phyloP scores from a whole-genome alignment of 2,329 filamentous ascomycete genomes.

The Colletotrichum orchidophilum region DNA sequence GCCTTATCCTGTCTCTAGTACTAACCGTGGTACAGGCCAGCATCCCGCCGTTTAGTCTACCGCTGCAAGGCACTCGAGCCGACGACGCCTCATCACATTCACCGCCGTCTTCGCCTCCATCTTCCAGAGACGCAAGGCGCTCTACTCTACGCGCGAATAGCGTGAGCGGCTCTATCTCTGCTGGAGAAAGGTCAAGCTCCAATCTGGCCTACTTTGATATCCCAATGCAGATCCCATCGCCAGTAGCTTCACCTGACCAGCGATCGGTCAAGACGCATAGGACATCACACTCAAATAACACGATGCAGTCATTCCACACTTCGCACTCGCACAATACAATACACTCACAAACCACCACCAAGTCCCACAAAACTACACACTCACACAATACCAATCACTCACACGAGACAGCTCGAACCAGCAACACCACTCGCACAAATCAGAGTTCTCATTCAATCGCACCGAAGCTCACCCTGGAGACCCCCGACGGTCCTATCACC shows the following conservation, averaged over 20 bases:
- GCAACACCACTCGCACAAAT: slow-evolving; percentile 2
- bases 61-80: slow-evolving; percentile 34
- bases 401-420: slow-evolving; percentile 1
- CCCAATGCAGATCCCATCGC: slow-evolving; percentile 25
- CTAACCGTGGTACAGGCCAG: slow-evolving; percentile 26
- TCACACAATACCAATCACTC: background rate
- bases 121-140: slow-evolving; percentile 21
- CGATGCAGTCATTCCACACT: slow-evolving; percentile 11
- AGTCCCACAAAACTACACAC: background rate
- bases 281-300: slow-evolving; percentile 1
- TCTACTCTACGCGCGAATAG: slow-evolving; percentile 32
- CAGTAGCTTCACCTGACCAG: slow-evolving; percentile 19
- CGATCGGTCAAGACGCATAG: slow-evolving; percentile 13
- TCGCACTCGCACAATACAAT: slow-evolving; percentile 24
- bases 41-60: slow-evolving; percentile 35
- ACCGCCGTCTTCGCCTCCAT: slow-evolving; percentile 39
- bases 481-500: slow-evolving; percentile 16
- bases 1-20: background rate
- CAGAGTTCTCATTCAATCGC: slow-evolving; percentile 6
- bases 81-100: slow-evolving; percentile 33
- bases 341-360: background rate
- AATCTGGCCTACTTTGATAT: slow-evolving; percentile 39
- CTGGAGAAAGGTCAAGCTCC: slow-evolving; percentile 25
- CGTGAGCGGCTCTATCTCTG: slow-evolving; percentile 29
- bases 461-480: slow-evolving; percentile 28